phyloP scores from a whole-genome alignment of 2,329 filamentous ascomycete genomes.

The Pseudogymnoascus sp. region DNA sequence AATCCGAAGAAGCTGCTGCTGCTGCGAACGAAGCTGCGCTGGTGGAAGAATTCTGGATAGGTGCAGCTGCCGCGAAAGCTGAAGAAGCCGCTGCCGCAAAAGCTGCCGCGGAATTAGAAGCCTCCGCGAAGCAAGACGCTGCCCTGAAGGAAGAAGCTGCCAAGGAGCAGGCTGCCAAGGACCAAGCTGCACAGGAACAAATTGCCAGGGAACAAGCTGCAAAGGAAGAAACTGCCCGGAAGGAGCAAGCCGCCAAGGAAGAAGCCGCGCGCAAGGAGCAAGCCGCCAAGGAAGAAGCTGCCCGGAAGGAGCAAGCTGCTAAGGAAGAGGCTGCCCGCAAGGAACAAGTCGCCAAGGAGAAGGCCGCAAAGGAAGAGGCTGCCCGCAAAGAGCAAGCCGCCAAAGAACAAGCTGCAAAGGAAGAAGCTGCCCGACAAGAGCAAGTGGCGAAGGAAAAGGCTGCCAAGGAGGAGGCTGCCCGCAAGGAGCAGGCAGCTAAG shows the following conservation, averaged over 20 bases:
- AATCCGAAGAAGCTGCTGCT: neutral
- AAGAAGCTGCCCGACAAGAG: neutral
- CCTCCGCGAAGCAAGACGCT: neutral
- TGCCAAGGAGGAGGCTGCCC: neutral
- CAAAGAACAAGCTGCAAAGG: neutral
- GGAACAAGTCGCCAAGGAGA: neutral
- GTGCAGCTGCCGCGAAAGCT: slow-evolving; percentile 4
- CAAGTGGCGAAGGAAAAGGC: neutral
- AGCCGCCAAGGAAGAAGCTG: too few relatives aligned
- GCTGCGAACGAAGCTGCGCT: neutral
- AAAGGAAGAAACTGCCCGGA: neutral
- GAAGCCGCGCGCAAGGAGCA: neutral
- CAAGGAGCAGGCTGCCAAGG: neutral
- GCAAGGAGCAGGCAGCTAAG: neutral
- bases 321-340: neutral
- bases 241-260: too few relatives aligned
- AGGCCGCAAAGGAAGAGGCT: neutral
- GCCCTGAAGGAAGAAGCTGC: neutral
- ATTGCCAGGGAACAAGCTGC: neutral
- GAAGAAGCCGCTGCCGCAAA: neutral
- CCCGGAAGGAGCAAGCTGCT: too few relatives aligned
- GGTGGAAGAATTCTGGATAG: neutral
- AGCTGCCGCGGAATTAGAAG: neutral
- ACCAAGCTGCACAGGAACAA: neutral
- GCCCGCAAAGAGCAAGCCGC: neutral